Evolutionary conservation across 2,329 filamentous ascomycete genomes (phyloP), one percentile per base, ranked within the genome.

Genomic region (Talaromyces sp.): DNA sequence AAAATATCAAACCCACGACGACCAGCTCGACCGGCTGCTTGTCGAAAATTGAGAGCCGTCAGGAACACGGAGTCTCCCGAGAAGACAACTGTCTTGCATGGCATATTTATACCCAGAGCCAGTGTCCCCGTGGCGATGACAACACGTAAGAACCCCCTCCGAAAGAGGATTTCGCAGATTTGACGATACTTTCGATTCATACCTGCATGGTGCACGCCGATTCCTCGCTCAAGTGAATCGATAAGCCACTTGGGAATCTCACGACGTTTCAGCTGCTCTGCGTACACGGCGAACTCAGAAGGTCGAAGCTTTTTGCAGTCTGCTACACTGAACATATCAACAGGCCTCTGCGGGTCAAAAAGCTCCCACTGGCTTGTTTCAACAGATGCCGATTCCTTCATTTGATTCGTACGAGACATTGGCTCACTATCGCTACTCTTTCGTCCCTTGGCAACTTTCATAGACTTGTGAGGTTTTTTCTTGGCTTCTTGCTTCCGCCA

Each of bases 21-120:
- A 67, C 90, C 90, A 35, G 90, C 88, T 80, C 90, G 87, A 74
- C 91, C 90, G 62, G 89, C 86, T 7, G 85, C 88, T 72, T 93
- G 90, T 8, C 88, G 84, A 73, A 89, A 93, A 71, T 91, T 91
- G 58, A 93, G 83, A 0, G 89, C 85, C 0, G 88, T 91, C 48
- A 93, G 76, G 70, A 84, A 92, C 2, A 90, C 80, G 0, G 87
- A 90, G 71, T 93, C 89, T 0, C 88, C 89, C 16, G 82, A 83
- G 72, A 93, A 93, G 1, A 92, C 85, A 0, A 92, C 89, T 0
- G 90, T 93, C 72, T 90, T 91, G 72, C 89, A 93, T 9, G 90
- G 90, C 88, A 91, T 91, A 68, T 91, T 93, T 77, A 93, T 89
- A 78, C 90, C 90, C 5, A 93, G 78, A 1, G 88, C 88, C 23